phyloP scores from a whole-genome alignment of 805 yeast species.

The Pichia scutulata region DNA sequence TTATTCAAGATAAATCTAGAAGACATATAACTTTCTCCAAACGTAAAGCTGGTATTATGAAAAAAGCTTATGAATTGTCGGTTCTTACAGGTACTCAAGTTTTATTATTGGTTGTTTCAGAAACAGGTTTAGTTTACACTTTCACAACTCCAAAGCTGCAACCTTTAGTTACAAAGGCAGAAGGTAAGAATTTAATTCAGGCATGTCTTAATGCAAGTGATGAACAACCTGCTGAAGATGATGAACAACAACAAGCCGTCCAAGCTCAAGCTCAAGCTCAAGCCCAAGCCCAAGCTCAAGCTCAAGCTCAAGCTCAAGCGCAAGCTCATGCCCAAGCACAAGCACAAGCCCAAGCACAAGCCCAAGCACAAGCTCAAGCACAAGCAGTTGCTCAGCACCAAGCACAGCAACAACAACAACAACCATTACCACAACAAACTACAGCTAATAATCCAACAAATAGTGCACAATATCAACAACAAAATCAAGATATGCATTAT shows the following conservation, averaged over 20 bases:
- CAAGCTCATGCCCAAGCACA: constrained; percentile 29
- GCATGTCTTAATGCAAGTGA: constrained; percentile 98
- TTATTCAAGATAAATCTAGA: constrained; percentile 94
- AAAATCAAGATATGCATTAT: constrained; percentile 16
- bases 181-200: constrained; percentile 94
- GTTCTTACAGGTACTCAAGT: constrained; percentile 98
- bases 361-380: constrained; percentile 21
- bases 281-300: constrained; percentile 27
- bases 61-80: constrained; percentile 96
- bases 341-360: constrained; percentile 21
- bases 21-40: constrained; percentile 97
- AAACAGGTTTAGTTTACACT: constrained; percentile 97
- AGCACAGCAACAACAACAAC: background rate
- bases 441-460: background rate
- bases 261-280: constrained; percentile 26
- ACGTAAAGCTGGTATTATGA: constrained; percentile 98
- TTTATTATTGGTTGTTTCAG: constrained; percentile 86
- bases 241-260: constrained; percentile 33
- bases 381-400: constrained; percentile 15
- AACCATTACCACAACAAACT: background rate
- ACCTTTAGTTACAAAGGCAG: constrained; percentile 94
- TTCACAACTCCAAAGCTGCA: constrained; percentile 98
- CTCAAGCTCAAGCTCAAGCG: constrained; percentile 29
- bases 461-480: constrained; percentile 21
- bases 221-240: constrained; percentile 57